A percentile compares a stretch with the other conserved stretches of the same genome.
These are phyloP conservation scores for Collybia nuda DNA, from an alignment of 768 basidiomycete genomes.

Conservation along the genomic window DNA sequence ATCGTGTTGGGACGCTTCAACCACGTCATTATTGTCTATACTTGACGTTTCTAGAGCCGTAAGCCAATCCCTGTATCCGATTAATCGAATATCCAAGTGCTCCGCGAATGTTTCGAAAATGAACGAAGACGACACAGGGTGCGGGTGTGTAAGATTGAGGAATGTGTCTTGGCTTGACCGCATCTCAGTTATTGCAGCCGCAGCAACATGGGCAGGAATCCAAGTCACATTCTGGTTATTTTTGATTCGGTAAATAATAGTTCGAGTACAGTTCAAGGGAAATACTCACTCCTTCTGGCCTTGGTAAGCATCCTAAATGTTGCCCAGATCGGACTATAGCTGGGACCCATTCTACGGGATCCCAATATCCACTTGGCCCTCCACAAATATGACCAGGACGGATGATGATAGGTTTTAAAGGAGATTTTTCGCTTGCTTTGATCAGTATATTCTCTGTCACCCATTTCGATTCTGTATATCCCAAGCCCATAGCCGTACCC, in stretches of 20 bases:
- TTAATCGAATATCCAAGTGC: constrained; percentile 11
- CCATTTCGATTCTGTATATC: constrained; percentile 42
- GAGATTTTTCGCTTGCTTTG: constrained; percentile 22
- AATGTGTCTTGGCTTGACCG: constrained; percentile 6
- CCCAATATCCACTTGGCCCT: constrained; percentile 41
- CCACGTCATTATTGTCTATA: neutral
- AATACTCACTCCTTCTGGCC: constrained; percentile 24
- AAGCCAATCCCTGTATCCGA: constrained; percentile 20
- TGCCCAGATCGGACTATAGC: constrained; percentile 29
- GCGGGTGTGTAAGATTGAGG: constrained; percentile 12
- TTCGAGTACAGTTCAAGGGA: neutral
- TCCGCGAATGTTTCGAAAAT: constrained; percentile 13
- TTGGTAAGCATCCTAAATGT: constrained; percentile 29
- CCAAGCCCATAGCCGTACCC: constrained; percentile 25
- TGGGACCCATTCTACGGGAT: constrained; percentile 42
- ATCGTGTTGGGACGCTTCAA: neutral
- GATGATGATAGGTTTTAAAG: constrained; percentile 29
- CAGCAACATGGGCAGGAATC: constrained; percentile 22
- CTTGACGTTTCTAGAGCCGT: constrained; percentile 11
- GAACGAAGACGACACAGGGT: constrained; percentile 6
- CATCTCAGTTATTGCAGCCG: constrained; percentile 21
- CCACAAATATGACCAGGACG: constrained; percentile 45
- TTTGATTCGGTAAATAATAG: neutral
- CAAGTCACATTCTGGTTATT: constrained; percentile 17
- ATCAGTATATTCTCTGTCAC: constrained; percentile 34